Conservation (phyloP, 2,329 filamentous ascomycete species). For the Fusarium chaquense region DNA sequence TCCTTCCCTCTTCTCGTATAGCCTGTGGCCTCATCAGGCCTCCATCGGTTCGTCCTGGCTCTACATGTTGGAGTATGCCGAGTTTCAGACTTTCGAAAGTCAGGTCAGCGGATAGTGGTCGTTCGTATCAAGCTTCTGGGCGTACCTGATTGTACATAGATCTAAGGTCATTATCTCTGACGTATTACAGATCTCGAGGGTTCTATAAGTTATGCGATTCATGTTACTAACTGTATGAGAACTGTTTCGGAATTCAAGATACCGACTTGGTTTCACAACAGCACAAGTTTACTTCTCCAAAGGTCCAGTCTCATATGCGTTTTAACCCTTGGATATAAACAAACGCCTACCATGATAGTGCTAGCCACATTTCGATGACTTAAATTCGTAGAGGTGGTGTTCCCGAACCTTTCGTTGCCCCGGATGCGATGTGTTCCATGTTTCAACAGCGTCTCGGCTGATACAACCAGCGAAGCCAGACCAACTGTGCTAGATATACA, state of each 20-base stretch:
- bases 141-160: not conserved
- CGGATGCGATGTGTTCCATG: not conserved
- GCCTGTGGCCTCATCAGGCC: not conserved
- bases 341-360: not conserved
- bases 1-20: too few species aligned
- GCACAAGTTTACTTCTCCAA: not conserved
- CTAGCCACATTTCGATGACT: not conserved
- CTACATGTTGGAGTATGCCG: not conserved
- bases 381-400: not conserved
- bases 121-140: too few species aligned
- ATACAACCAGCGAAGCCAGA: not conserved
- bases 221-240: not conserved
- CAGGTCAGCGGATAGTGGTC: not conserved
- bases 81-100: not conserved
- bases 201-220: not conserved
- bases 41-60: not conserved
- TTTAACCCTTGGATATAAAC: conserved; percentile 3
- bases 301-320: not conserved
- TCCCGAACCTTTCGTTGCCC: not conserved
- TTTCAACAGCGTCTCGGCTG: not conserved
- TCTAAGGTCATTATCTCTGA: not conserved
- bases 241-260: conserved; percentile 15
- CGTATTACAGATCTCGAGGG: too few species aligned
- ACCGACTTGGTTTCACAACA: not conserved
- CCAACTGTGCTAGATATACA: not conserved